Conservation (phyloP, 139 green algal species). For the Pseudopediastrum boryanum region DNA sequence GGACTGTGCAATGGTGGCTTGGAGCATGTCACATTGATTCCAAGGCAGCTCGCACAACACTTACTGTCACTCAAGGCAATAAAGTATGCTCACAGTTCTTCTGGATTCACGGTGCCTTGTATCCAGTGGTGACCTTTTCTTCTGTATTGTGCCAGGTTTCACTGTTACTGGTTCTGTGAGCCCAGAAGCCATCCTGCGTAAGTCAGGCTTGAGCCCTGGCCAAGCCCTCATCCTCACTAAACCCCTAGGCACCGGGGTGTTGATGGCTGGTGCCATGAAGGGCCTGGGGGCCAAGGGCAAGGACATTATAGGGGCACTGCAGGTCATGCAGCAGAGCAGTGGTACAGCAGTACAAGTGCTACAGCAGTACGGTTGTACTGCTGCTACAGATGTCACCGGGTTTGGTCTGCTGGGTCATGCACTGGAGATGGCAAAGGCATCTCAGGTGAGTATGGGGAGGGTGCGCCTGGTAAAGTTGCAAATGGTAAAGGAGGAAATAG, state of each 20-base stretch:
- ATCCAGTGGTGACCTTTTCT: background rate
- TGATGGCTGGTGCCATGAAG: constrained; percentile 83
- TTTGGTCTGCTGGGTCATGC: constrained; percentile 91
- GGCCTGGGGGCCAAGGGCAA: constrained; percentile 57
- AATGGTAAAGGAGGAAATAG: background rate
- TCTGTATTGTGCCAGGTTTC: constrained; percentile 44
- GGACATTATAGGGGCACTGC: constrained; percentile 50
- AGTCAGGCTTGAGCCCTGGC: constrained; percentile 65
- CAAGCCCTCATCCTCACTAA: constrained; percentile 92
- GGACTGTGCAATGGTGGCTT: no score
- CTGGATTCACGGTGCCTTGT: background rate
- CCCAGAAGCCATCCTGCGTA: constrained; percentile 57
- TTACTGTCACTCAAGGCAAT: background rate
- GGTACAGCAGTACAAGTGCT: constrained; percentile 56
- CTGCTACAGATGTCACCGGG: constrained; percentile 92
- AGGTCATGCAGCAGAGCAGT: constrained; percentile 48
- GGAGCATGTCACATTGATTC: no score
- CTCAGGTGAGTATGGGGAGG: constrained; percentile 40
- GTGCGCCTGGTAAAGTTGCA: background rate
- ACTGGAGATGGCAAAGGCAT: constrained; percentile 72
- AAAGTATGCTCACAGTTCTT: background rate
- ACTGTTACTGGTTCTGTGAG: constrained; percentile 61
- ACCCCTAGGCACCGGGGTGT: constrained; percentile 76
- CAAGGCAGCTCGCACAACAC: no score
- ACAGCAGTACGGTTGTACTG: constrained; percentile 52